phyloP scores from a whole-genome alignment of 176 grass and related monocot species.

The Microstegium vimineum region DNA sequence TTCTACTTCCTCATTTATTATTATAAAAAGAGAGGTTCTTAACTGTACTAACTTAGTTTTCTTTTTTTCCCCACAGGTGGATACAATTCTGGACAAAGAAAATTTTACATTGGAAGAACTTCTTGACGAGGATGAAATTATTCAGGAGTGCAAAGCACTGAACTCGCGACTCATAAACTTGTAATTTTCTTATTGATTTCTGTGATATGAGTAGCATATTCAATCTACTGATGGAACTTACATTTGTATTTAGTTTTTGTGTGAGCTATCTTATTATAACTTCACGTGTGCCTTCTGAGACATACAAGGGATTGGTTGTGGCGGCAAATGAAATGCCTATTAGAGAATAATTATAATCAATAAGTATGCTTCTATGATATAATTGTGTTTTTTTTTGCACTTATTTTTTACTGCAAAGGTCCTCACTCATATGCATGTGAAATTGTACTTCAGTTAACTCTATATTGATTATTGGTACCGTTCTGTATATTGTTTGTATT shows the following conservation, averaged over 20 bases:
- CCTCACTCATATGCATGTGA: background rate
- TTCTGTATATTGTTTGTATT: background rate
- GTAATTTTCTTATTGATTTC: constrained; percentile 50
- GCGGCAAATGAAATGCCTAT: background rate
- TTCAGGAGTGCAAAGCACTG: constrained; percentile 99
- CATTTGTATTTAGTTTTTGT: background rate
- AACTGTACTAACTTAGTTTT: constrained; percentile 12
- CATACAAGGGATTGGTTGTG: background rate
- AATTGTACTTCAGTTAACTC: background rate
- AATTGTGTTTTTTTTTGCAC: constrained; percentile 15
- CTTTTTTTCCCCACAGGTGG: constrained; percentile 68
- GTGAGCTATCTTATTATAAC: background rate
- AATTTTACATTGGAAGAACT: constrained; percentile 97
- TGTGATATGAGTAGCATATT: background rate
- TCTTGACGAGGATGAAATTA: constrained; percentile 99
- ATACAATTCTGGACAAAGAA: constrained; percentile 98
- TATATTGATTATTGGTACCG: background rate
- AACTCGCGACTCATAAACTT: constrained; percentile 93
- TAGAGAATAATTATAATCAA: background rate
- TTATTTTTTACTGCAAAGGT: background rate
- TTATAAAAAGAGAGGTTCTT: background rate
- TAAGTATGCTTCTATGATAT: background rate
- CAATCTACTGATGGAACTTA: background rate
- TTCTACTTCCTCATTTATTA: background rate
- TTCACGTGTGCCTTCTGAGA: constrained; percentile 10